A percentile compares a stretch with the other conserved stretches of the same genome.
phyloP scores from a whole-genome alignment of 768 basidiomycete species.

The Holtermanniella nyarrowii region DNA sequence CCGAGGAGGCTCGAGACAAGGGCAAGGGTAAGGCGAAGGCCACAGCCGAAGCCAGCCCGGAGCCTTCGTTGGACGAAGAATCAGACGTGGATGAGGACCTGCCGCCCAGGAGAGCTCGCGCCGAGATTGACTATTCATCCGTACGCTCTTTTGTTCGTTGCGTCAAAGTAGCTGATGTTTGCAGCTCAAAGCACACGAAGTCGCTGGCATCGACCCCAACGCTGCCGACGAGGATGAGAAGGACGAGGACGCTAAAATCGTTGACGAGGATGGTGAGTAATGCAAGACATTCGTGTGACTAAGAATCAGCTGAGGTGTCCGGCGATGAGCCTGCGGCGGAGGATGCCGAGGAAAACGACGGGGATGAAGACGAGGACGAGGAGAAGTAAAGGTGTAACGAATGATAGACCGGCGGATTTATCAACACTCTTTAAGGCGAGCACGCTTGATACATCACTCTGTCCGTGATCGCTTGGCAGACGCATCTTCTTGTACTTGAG shows the following conservation, averaged over 20 bases:
- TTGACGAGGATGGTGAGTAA: constrained; percentile 27
- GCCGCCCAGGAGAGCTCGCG: constrained; percentile 40
- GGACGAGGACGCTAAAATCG: constrained; percentile 47
- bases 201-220: constrained; percentile 19
- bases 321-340: constrained; percentile 34
- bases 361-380: constrained; percentile 46
- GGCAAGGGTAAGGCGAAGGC: constrained; percentile 24
- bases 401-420: no score
- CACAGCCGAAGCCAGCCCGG: constrained; percentile 13
- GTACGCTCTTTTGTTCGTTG: constrained; percentile 41
- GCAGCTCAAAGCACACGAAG: constrained; percentile 26
- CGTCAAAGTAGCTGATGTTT: constrained; percentile 24
- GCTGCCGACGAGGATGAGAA: constrained; percentile 51
- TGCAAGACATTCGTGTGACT: not conserved
- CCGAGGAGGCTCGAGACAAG: not conserved
- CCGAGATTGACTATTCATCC: constrained; percentile 28
- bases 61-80: constrained; percentile 47
- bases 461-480: not conserved
- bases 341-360: constrained; percentile 42
- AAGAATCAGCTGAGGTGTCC: not conserved
- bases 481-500: not conserved
- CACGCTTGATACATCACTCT: not conserved
- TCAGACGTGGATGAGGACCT: constrained; percentile 44
- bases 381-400: constrained; percentile 26
- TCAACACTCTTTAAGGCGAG: no score